phyloP scores from a whole-genome alignment of 768 basidiomycete species.

The Gyrodon lividus region DNA sequence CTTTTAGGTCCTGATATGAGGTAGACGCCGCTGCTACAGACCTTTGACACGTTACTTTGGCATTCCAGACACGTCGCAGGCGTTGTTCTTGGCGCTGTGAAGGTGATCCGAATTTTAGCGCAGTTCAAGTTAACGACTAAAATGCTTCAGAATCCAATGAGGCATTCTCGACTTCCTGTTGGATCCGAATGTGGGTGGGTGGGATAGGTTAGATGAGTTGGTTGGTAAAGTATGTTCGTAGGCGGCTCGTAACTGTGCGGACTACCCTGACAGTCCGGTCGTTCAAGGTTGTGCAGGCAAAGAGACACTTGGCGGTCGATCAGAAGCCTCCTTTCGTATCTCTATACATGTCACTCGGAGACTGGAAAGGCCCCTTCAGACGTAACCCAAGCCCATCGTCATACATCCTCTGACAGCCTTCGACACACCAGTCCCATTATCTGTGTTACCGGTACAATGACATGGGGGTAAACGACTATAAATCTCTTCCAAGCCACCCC shows the following conservation, averaged over 20 bases:
- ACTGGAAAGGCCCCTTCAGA: too few relatives aligned
- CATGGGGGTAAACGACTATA: not conserved
- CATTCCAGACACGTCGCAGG: slow-evolving; percentile 17
- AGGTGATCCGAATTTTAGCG: slow-evolving; percentile 1
- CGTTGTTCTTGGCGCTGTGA: slow-evolving; percentile 11
- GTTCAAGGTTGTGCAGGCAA: slow-evolving; percentile 11
- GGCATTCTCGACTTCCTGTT: slow-evolving; percentile 20
- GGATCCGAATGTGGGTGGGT: slow-evolving; percentile 1
- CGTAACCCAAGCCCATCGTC: not conserved
- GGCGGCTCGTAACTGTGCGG: too few relatives aligned
- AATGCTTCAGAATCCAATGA: slow-evolving; percentile 17
- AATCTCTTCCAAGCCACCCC: not conserved
- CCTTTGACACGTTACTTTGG: slow-evolving; percentile 16
- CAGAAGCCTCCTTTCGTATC: slow-evolving; percentile 14
- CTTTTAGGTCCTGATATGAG: not conserved
- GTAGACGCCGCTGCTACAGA: slow-evolving; percentile 1
- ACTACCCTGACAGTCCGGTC: not conserved
- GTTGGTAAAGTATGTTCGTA: slow-evolving; percentile 5
- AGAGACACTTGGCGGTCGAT: slow-evolving; percentile 5
- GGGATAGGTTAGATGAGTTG: slow-evolving; percentile 17
- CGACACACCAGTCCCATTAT: not conserved
- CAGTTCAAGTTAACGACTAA: not conserved
- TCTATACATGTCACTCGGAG: too few relatives aligned
- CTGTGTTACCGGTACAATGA: not conserved
- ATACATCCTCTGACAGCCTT: not conserved